Base-by-base conservation (phyloP, 2,329 filamentous ascomycete species). In the Exophiala aquamarina region DNA sequence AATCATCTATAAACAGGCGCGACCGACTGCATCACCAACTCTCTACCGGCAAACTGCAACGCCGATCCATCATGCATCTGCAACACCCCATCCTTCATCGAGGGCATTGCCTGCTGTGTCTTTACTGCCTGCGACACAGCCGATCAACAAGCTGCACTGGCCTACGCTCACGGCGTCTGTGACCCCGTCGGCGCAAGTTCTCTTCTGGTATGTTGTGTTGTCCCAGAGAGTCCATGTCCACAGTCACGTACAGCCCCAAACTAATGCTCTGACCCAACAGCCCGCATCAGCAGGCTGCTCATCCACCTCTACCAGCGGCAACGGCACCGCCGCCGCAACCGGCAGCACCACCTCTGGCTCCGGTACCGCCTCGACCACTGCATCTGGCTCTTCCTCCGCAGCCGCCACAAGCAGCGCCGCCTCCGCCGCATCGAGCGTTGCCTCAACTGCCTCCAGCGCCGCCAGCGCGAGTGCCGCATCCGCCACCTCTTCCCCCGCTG, bases 1-100 rank as follows among this genome's bases (percentile, higher is more conserved):
- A n/a, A n/a, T n/a, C n/a, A n/a, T n/a, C 23, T 11, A 6, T 5
- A 21, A 18, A 14, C 41, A 57, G 54, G 54, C 49, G 54, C 54
- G 20, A 47, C 36, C 11, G 26, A 23, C 4, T 75, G 71, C 49
- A 70, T 70, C 46, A 67, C 66, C n/a, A 54, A 60, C n/a, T 63
- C 73, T 15, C 64, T 70, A 32, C 63, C 63, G 14, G 62, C 68
- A 10, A 66, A 62, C 6, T 71, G 71, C 54, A 59, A 61, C 23
- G 44, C 73, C 15, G 68, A 78, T 46, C 63, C 72, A 48, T 56
- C 61, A 28, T 81, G 78, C 55, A 77, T 79, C 54, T 81, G 78
- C 59, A 59, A 58, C 5, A 64, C 66, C 50, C 52, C 60, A 9
- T 58, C 61, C 14, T 81, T 80, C 67, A 59, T 81, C 44, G 58